Base-by-base conservation (phyloP, 352 stramenopile genomes). In the Achlya hypogyna region DNA sequence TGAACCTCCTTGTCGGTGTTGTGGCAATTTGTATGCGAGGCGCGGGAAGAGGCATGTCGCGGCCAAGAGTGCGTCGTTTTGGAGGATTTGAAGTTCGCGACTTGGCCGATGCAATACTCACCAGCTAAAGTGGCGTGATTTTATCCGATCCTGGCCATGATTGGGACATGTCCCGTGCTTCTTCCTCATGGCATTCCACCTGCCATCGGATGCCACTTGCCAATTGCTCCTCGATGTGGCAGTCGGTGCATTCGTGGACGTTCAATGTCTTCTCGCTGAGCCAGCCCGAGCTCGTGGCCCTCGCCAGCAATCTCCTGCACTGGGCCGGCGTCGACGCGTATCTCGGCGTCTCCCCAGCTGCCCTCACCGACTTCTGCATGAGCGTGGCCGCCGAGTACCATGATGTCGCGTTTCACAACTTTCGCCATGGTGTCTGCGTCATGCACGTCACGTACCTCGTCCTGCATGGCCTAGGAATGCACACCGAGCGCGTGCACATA, bases 321-420 rank as follows among this genome's bases (percentile, higher is more conserved):
- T 91, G 31, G 79, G 81, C 67, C 31, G 49, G 49, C 31, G 70
- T 93, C 62, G 72, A 87, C 25, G 73, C 87, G 34, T 76, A 89
- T 16, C 66, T 93, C 14, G 69, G 78, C 22, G 87, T 75, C 25
- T 79, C 75, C 8, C 79, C 79, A 65, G 65, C 78, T 25, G 75
- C 73, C 8, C 60, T 93, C 51, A 78, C 81, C 31, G 90, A 89
- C 63, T 92, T 94, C 52, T 89, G 90, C 65, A 70, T 83, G 51
- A 78, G 75, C 5, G 84, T 90, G 62, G 89, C 87, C 53, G 80
- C 87, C 22, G 79, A 88, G 51, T 94, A 94, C 70, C 83, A 91
- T 67, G 79, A 82, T 31, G 91, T 91, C 59, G 83, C 89, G 42
- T 97, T 96, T 70, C 89, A 97, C 76, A 96, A 96, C 77, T 97